Evolutionary conservation across 2,329 filamentous ascomycete genomes (phyloP), one percentile per base, ranked within the genome.

Genomic region (Neopestalotiopsis rosae): DNA sequence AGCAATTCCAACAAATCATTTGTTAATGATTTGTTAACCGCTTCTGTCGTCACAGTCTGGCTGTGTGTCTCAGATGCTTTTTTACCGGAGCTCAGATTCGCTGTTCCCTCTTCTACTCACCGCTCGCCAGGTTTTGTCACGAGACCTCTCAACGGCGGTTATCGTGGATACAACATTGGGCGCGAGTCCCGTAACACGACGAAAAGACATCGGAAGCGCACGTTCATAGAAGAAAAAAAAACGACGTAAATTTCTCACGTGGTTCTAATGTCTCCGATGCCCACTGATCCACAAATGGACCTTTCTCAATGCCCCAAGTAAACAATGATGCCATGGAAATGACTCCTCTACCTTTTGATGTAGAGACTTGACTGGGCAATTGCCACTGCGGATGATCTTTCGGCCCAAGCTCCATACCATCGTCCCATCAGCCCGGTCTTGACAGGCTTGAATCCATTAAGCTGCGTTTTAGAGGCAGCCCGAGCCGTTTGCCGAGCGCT

Each of bases 311-410:
- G 45, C 45, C 45, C 45, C 9, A 52, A 52, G 17, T 52, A 52
- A 52, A 52, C 45, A 52, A 52, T 38, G 45, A 52, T 52, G n/a
- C 45, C 45, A 52, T 52, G 45, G 20, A 14, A 52, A 52, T 24
- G 45, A 52, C 34, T 38, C 45, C 34, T 38, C 45, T n/a, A 52
- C 45, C 45, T 20, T n/a, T 28, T 3, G 24, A 28, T 28, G 24
- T 28, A 28, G 45, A 20, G 45, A n/a, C 34, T 7, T 10, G 34
- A 52, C 45, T n/a, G 45, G 34, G n/a, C 17, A 9, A 52, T 52
- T 52, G 45, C 45, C 45, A 52, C 45, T n/a, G 20, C 45, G 45
- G 45, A 52, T 52, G 57, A 59, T 59, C 57, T 59, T 59, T 34
- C 30, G 57, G 30, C 57, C 24, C 30, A 30, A 59, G 24, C 24